Evolutionary conservation across 768 basidiomycete species (phyloP), one percentile per base, ranked within the genome.

Genomic region (Neoboletus brunneissimus): DNA sequence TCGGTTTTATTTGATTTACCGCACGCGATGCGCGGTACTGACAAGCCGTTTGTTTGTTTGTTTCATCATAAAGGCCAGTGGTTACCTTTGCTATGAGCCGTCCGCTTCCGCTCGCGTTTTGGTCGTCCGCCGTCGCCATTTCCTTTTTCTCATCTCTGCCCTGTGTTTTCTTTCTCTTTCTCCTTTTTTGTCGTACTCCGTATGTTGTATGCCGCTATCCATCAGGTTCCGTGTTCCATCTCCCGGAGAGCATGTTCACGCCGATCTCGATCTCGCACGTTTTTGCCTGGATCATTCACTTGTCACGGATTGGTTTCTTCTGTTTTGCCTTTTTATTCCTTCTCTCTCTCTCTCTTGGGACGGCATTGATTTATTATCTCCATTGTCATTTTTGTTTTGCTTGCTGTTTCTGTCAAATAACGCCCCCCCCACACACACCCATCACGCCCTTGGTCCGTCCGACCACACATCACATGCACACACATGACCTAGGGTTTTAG

Each of bases 11-110:
- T n/a, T 25, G 18, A 13, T 50, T 13, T 38, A 50, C 48, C 22
- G 25, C 23, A 16, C 32, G 6, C n/a, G 23, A 53, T 22, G 18
- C 9, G 23, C 6, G 37, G 25, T 27, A 20, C 44, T 60, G 55
- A 64, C 37, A 18, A 0, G 15, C 12, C 6, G 23, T n/a, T 27
- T 13, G 22, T n/a, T 31, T 29, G 4, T 12, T 6, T 61, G 38
- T 43, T 38, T 27, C 6, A 23, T 23, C 9, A 35, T 47, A 8
- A 57, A 92, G 91, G 91, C 53, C 91, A 93, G 81, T 94, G 91
- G 91, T 75, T 93, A 55, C 91, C 91, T 29, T 74, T 94, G 48
- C 73, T 91, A 72, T 91, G 7, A 79, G 68, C 58, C 27, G 16
- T 22, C 46, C 38, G 50, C 43, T 48, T 22, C 34, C 5, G 35